Conservation (phyloP, 257 asterid genomes). For the Verbascum thapsus region DNA sequence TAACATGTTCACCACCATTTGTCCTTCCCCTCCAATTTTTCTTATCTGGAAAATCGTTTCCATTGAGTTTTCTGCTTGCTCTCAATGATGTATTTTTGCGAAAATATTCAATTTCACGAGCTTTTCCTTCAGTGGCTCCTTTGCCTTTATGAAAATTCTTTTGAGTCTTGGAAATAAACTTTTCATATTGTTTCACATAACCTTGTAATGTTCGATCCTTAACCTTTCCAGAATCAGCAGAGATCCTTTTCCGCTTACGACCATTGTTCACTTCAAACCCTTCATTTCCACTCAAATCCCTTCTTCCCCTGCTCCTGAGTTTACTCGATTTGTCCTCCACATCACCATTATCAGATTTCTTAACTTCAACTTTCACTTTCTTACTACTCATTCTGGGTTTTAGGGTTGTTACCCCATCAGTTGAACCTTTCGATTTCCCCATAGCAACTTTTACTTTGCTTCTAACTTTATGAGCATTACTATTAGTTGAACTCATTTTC, state of each 20-base stretch:
- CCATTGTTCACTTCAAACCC: slow-evolving; percentile 36
- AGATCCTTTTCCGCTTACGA: slow-evolving; percentile 58
- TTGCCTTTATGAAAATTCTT: slow-evolving; percentile 30
- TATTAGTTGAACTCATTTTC: slow-evolving; percentile 30
- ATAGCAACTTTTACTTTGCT: slow-evolving; percentile 26
- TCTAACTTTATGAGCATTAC: slow-evolving; percentile 29
- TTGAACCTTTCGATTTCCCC: slow-evolving; percentile 25
- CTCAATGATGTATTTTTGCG: slow-evolving; percentile 23
- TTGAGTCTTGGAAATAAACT: slow-evolving; percentile 27
- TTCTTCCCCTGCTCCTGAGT: slow-evolving; percentile 20
- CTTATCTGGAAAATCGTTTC: slow-evolving; percentile 35
- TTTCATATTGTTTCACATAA: slow-evolving; percentile 28
- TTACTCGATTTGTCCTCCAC: slow-evolving; percentile 31
- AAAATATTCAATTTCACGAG: slow-evolving; percentile 28
- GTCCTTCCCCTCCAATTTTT: slow-evolving; percentile 33
- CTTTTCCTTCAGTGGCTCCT: slow-evolving; percentile 34
- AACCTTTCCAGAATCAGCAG: slow-evolving; percentile 36
- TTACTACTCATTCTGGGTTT: slow-evolving; percentile 27
- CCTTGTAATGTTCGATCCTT: slow-evolving; percentile 26
- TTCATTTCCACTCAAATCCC: slow-evolving; percentile 33
- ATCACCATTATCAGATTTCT: slow-evolving; percentile 28
- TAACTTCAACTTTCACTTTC: slow-evolving; percentile 34
- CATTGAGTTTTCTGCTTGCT: slow-evolving; percentile 36
- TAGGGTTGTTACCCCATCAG: slow-evolving; percentile 26
- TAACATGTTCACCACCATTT: slow-evolving; percentile 28